Conservation (phyloP, 331 rosid genomes). For the Quercus tomentella region DNA sequence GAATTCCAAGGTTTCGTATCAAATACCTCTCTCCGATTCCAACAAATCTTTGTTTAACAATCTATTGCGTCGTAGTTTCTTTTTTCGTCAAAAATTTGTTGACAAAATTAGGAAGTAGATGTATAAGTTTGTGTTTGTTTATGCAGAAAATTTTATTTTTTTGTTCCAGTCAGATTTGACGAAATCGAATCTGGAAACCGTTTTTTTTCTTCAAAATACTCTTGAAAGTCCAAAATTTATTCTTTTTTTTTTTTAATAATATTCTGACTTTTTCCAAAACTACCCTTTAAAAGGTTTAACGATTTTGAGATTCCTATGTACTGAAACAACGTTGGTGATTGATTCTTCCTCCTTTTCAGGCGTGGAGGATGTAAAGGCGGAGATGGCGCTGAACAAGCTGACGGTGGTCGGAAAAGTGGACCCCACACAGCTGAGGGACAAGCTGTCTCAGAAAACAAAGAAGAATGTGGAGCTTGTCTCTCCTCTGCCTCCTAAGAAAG, state of each 20-base stretch:
- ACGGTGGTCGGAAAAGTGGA: constrained; percentile 67
- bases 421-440: constrained; percentile 52
- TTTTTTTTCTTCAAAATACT: too few relatives aligned
- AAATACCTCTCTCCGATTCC: neutral
- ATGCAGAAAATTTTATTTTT: too few relatives aligned
- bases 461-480: constrained; percentile 69
- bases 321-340: neutral
- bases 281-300: too few relatives aligned
- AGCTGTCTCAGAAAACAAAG: constrained; percentile 47
- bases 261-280: too few relatives aligned
- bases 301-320: too few relatives aligned
- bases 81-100: neutral
- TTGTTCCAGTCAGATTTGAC: neutral
- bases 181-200: too few relatives aligned
- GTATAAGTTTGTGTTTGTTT: neutral
- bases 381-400: constrained; percentile 48
- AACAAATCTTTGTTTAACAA: neutral
- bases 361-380: constrained; percentile 52
- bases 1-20: constrained; percentile 36
- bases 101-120: neutral
- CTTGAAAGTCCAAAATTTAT: too few relatives aligned
- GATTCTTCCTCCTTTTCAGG: constrained; percentile 25
- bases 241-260: too few relatives aligned
- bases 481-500: constrained; percentile 31
- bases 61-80: neutral